Evolutionary conservation across 176 grass and related monocot genomes (phyloP), one percentile per base, ranked within the genome.

Genomic region (Raddia guianensis): DNA sequence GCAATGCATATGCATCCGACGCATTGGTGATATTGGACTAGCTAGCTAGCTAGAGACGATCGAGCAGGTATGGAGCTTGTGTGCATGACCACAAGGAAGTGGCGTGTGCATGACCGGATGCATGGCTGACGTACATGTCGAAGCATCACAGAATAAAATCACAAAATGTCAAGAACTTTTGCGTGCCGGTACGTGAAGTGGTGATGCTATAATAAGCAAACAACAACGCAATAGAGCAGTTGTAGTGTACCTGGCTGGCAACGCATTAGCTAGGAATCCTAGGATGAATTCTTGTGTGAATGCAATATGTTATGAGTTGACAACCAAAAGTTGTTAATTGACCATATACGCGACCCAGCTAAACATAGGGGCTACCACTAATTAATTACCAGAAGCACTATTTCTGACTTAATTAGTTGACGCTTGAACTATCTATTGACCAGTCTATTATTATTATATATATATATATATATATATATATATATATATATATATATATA

Each of bases 171-270:
- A 49, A 49, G 57, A 63, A 49, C 57, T 63, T 40, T 40, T 14
- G 20, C 20, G 48, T 27, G 42, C 5, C 72, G 56, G 21, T n/a
- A n/a, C n/a, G n/a, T 27, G 27, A 27, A 27, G 27, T 27, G 27
- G 27, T 63, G 11, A 72, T 52, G 15, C 57, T 73, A 27, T 27
- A 27, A 40, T 40, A 51, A 72, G 40, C 56, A 82, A 82, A 52
- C 33, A 73, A 5, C 34, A 21, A 12, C 43, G 35, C 5, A 16
- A 20, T 73, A 10, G n/a, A 73, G 34, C 47, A 51, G 44, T 18
- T 63, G 18, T 16, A 64, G 33, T 63, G 18, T 16, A 64, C 56
- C 61, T 44, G 20, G 27, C 27, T 27, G 27, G 27, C 57, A 62
- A 19, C 18, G 57, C 73, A 47, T 45, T 0, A 20, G 72, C 27